Evolutionary conservation across 2,329 filamentous ascomycete species (phyloP), one percentile per base, ranked within the genome.

Genomic region (Emergomyces africanus): DNA sequence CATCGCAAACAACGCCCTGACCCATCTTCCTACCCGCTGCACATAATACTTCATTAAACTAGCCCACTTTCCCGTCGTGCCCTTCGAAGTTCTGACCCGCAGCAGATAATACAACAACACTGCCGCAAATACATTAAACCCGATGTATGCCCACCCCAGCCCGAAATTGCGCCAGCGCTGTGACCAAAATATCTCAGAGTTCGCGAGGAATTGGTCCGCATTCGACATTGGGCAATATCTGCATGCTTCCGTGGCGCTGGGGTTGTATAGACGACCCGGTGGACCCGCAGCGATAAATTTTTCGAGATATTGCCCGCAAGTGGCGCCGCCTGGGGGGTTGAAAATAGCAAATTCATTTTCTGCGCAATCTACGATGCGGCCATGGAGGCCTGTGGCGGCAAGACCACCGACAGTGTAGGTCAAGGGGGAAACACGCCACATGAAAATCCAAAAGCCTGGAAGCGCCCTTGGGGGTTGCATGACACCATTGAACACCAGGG

Each of bases 341-440:
- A 96, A 86, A n/a, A 74, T 69, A 25, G 89, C 76, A 61, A 82
- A 79, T 70, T 96, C 90, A 68, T 87, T 88, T 5, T 70, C 63
- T 0, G 87, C 82, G 71, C 90, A 96, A 0, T 70, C 64, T 37
- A 92, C 83, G 0, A 73, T 54, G 0, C 82, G 83, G 66, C 87
- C 85, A 46, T 87, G 87, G 5, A 95, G 75, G 2, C 83, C 88
- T 0, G 81, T 82, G 0, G 85, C 80, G 0, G 92, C 71, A 75
- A 95, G 84, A 25, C 85, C 88, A 10, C 81, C 80, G 30, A 92
- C 83, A 18, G 94, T 76, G 70, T 95, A 96, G 0, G 87, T 91
- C 66, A 96, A 88, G 0, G 90, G 90, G 0, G 86, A 90, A 54
- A 90, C 75, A 53, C 87, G 83, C 73, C 92, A 92, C 85, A 90